Base-by-base conservation (phyloP, 176 grass and related monocot genomes). In the Triticum turgidum region DNA sequence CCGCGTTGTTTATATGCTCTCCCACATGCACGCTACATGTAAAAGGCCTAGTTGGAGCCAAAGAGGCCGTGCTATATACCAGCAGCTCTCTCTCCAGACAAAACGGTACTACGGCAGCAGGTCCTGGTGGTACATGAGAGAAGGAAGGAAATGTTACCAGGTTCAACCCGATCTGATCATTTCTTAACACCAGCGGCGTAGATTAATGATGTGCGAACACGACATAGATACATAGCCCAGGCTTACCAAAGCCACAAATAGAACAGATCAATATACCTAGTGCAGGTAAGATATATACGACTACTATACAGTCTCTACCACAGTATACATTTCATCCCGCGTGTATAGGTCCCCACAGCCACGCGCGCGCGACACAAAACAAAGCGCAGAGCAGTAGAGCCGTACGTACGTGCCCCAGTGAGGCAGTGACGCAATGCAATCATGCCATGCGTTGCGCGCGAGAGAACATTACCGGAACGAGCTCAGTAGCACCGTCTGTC, bases 401-500 rank as follows among this genome's bases (percentile, higher is more conserved):
- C 41, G 41, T 74, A 47, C 61, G 68, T 58, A 18, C 5, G 47
- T 65, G 80, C 85, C 59, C 82, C 71, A 42, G 35, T 63, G 65
- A 72, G 41, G 41, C 71, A 42, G 35, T 63, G 65, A 72, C 54
- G 41, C 65, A 35, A 81, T 76, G 8, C 77, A 68, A 80, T 80
- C 77, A 85, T 65, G 77, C 22, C 61, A 81, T 52, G 37, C 49
- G 52, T 7, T 54, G 18, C 17, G 47, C 65, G 51, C 15, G 15
- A 54, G 51, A 54, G 51, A 51, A 45, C 24, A 3, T 15, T 64
- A 27, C 71, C 39, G 73, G 20, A 75, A 27, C n/a, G 32, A 74
- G 45, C 61, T 35, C 62, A 86, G 78, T 21, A 89, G 83, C 83
- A 82, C 88, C 70, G 12, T 80, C 83, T 70, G 81, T 30, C 42